Evolutionary conservation across 139 green algal genomes (phyloP).

Genomic region (Axilococcus clingmanii): DNA sequence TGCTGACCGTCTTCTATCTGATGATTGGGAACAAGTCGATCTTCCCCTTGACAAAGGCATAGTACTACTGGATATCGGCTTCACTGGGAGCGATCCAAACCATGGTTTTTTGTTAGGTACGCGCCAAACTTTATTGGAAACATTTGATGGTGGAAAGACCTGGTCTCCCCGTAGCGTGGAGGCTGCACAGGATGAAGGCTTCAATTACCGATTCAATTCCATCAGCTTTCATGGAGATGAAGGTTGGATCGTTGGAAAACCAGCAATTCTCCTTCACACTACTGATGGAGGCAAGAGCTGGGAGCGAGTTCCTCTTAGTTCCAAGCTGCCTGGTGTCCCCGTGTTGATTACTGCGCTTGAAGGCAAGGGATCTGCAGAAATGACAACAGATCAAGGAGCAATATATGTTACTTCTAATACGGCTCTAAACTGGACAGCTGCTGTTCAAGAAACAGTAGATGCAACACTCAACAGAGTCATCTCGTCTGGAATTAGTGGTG

Average conservation of each 20-base stretch:
- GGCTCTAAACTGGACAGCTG: slow-evolving; percentile 90
- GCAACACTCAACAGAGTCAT: slow-evolving; percentile 90
- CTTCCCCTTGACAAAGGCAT: slow-evolving; percentile 83
- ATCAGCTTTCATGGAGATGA: slow-evolving; percentile 92
- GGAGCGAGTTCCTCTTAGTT: slow-evolving; percentile 87
- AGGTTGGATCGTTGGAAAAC: slow-evolving; percentile 99
- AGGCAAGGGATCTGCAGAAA: slow-evolving; percentile 73
- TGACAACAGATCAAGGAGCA: slow-evolving; percentile 94
- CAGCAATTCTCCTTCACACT: slow-evolving; percentile 96
- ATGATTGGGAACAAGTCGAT: slow-evolving; percentile 57
- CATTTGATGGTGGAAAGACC: slow-evolving; percentile 87
- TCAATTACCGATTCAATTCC: slow-evolving; percentile 95
- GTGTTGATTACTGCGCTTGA: slow-evolving; percentile 64
- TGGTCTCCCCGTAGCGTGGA: slow-evolving; percentile 68
- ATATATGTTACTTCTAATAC: slow-evolving; percentile 96
- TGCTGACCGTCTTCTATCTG: slow-evolving; percentile 44
- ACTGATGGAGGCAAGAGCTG: slow-evolving; percentile 86
- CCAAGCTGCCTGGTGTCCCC: slow-evolving; percentile 86
- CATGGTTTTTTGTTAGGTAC: slow-evolving; percentile 96
- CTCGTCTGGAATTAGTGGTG: slow-evolving; percentile 82
- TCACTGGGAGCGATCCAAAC: slow-evolving; percentile 74
- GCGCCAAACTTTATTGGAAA: slow-evolving; percentile 95
- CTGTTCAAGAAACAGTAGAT: slow-evolving; percentile 97
- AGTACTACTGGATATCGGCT: slow-evolving; percentile 93
- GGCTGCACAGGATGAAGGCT: slow-evolving; percentile 50